phyloP scores from a whole-genome alignment of 2,329 filamentous ascomycete genomes.

The Bipolaris cookei region DNA sequence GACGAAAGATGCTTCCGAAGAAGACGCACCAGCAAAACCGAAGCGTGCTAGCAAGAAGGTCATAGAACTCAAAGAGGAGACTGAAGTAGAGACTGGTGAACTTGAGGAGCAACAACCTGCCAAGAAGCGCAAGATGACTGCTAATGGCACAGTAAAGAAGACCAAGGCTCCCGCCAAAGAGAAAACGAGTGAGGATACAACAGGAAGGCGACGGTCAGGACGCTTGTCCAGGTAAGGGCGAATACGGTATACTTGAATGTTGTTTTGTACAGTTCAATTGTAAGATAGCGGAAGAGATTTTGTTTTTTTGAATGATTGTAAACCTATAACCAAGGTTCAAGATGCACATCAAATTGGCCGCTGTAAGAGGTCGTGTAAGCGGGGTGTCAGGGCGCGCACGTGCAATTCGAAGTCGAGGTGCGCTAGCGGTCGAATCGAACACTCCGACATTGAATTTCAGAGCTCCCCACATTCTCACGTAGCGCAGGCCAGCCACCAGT shows the following conservation, averaged over 20 bases:
- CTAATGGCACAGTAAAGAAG: conserved; percentile 20
- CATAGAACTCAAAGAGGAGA: conserved; percentile 26
- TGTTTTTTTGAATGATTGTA: neutral
- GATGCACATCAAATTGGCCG: neutral
- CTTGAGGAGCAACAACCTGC: conserved; percentile 27
- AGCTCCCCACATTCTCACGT: conserved; percentile 43
- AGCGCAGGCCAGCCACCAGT: conserved; percentile 21
- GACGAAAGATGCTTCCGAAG: conserved; percentile 30
- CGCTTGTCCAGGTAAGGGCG: conserved; percentile 24
- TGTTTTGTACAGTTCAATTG: neutral
- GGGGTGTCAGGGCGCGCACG: conserved; percentile 23
- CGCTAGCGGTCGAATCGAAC: conserved; percentile 29
- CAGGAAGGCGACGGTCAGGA: conserved; percentile 32
- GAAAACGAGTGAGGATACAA: conserved; percentile 22
- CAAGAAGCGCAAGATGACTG: conserved; percentile 38
- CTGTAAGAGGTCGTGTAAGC: neutral
- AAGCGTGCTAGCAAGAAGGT: conserved; percentile 12
- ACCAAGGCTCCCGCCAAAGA: conserved; percentile 16
- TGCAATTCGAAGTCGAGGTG: conserved; percentile 17
- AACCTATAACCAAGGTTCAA: neutral
- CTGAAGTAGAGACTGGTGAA: conserved; percentile 29
- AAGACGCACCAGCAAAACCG: conserved; percentile 18
- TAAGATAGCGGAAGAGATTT: neutral
- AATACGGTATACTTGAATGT: neutral
- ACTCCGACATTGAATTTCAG: conserved; percentile 39